Evolutionary conservation across 23 red algal genomes (phyloP).

Genomic region (Gracilariopsis chorda): DNA sequence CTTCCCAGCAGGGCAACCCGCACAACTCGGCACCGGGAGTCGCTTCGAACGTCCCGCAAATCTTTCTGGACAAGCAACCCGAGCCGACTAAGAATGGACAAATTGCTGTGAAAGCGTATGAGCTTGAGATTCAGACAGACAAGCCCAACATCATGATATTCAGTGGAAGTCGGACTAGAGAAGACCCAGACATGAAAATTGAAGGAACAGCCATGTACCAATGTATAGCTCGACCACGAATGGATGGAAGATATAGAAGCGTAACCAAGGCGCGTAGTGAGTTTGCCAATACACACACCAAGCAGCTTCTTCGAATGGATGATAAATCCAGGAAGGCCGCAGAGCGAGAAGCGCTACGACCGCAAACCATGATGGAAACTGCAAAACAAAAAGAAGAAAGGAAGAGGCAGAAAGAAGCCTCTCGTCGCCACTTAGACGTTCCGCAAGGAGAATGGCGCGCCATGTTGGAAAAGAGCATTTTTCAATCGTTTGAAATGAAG

Average conservation of each 20-base stretch:
- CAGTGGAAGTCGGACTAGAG: slow-evolving; percentile 5
- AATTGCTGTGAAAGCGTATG: slow-evolving; percentile 14
- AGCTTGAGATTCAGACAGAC: slow-evolving; percentile 28
- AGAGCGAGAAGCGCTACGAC: slow-evolving; percentile 19
- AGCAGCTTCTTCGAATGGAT: slow-evolving; percentile 30
- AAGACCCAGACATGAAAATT: slow-evolving; percentile 42
- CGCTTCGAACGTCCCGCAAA: background rate
- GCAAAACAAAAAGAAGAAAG: slow-evolving; percentile 32
- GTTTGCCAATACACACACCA: background rate
- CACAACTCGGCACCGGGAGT: background rate
- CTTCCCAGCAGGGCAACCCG: background rate
- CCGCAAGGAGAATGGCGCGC: slow-evolving; percentile 51
- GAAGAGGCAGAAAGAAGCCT: slow-evolving; percentile 41
- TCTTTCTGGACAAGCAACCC: slow-evolving; percentile 35
- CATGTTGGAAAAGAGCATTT: slow-evolving; percentile 21
- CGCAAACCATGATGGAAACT: slow-evolving; percentile 44
- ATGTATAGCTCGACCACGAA: slow-evolving; percentile 17
- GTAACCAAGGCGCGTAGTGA: slow-evolving; percentile 19
- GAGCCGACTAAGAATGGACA: background rate
- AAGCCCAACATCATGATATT: slow-evolving; percentile 48
- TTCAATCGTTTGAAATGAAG: slow-evolving; percentile 65
- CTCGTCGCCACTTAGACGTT: slow-evolving; percentile 48
- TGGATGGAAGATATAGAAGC: slow-evolving; percentile 16
- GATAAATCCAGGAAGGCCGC: slow-evolving; percentile 25
- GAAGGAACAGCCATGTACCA: slow-evolving; percentile 37